Evolutionary conservation across 2,329 filamentous ascomycete species (phyloP).

Genomic region (Fusarium udum): DNA sequence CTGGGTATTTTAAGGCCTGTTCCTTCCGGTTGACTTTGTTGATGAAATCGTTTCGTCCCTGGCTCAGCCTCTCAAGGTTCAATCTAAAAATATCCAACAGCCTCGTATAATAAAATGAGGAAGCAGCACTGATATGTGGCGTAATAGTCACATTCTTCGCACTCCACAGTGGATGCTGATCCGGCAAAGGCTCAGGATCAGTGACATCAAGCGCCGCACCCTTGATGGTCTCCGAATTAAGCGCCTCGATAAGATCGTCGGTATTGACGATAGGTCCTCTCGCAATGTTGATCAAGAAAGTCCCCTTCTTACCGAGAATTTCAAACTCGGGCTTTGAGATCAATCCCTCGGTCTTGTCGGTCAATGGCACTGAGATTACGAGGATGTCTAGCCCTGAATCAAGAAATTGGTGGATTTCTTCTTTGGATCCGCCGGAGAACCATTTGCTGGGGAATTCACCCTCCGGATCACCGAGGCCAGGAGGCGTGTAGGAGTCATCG

Average conservation of each 20-base stretch:
- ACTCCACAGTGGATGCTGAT: slow-evolving; percentile 74
- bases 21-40: slow-evolving; percentile 55
- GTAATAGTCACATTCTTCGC: slow-evolving; percentile 74
- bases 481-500: slow-evolving; percentile 74
- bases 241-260: slow-evolving; percentile 68
- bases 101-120: slow-evolving; percentile 52
- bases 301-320: slow-evolving; percentile 56
- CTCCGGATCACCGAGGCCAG: slow-evolving; percentile 67
- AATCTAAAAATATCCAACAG: slow-evolving; percentile 54
- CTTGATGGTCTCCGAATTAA: slow-evolving; percentile 56
- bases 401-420: slow-evolving; percentile 61
- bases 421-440: slow-evolving; percentile 57
- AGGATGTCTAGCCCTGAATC: slow-evolving; percentile 61
- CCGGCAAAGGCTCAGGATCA: slow-evolving; percentile 79
- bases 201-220: slow-evolving; percentile 83
- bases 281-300: slow-evolving; percentile 77
- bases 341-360: slow-evolving; percentile 56
- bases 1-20: no score
- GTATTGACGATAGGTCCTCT: slow-evolving; percentile 64
- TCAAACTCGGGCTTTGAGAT: slow-evolving; percentile 62
- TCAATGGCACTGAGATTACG: slow-evolving; percentile 62
- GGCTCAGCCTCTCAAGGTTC: slow-evolving; percentile 52
- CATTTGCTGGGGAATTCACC: slow-evolving; percentile 60
- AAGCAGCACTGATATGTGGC: slow-evolving; percentile 58
- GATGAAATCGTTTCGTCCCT: slow-evolving; percentile 50